Conservation (phyloP, 2,329 filamentous ascomycete species). For the Tolypocladium sp. region DNA sequence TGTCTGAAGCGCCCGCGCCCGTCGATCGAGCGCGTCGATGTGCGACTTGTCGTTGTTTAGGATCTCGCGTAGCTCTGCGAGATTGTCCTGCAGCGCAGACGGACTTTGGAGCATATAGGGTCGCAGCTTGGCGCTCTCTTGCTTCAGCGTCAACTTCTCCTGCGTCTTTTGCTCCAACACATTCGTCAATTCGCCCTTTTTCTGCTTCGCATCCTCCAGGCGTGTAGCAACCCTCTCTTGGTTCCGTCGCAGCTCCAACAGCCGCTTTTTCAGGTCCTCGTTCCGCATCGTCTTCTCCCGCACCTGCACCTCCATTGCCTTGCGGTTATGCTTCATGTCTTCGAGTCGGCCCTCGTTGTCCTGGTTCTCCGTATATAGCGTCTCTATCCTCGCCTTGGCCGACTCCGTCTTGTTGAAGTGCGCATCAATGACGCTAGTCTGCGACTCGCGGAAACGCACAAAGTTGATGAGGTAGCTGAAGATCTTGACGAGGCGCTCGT, state of each 20-base stretch:
- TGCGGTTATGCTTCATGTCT: conserved; percentile 72
- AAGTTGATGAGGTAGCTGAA: conserved; percentile 99
- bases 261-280: conserved; percentile 72
- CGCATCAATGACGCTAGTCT: conserved; percentile 81
- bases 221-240: conserved; percentile 78
- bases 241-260: conserved; percentile 70
- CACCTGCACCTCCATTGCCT: conserved; percentile 71
- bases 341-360: conserved; percentile 72
- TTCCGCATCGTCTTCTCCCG: conserved; percentile 80
- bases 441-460: conserved; percentile 89
- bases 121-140: conserved; percentile 80
- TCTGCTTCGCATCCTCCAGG: conserved; percentile 72
- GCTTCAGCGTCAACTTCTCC: conserved; percentile 59
- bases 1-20: conserved; percentile 83
- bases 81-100: conserved; percentile 67
- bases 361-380: conserved; percentile 76
- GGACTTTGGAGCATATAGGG: conserved; percentile 91
- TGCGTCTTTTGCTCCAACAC: conserved; percentile 64
- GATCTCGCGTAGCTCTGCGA: conserved; percentile 74
- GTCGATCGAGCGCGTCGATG: conserved; percentile 79
- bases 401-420: conserved; percentile 87
- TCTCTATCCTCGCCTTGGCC: conserved; percentile 80
- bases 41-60: conserved; percentile 71
- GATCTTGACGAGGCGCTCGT: conserved; percentile 84
- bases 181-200: conserved; percentile 67